Percentiles rank a stretch among this genome's conserved stretches.
These are phyloP conservation scores for Salix dunnii DNA, from an alignment of 345 rosid species.

Conservation along the genomic window DNA sequence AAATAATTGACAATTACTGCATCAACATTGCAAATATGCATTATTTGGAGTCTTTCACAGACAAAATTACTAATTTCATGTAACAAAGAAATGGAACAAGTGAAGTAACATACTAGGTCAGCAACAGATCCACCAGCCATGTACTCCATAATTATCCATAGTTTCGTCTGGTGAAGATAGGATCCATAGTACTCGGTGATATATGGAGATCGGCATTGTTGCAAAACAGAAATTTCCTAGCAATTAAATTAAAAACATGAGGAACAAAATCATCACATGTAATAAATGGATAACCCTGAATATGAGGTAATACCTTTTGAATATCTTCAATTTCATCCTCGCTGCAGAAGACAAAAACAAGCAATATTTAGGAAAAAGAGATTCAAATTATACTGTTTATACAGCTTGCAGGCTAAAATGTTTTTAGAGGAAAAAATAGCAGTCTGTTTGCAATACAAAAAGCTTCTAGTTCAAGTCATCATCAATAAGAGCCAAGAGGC, in stretches of 20 bases:
- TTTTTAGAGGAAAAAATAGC: neutral
- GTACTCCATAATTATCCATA: constrained; percentile 98
- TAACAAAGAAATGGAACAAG: constrained; percentile 15
- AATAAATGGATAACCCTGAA: constrained; percentile 10
- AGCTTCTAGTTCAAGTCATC: neutral
- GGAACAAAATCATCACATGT: constrained; percentile 13
- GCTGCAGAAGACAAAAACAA: constrained; percentile 44
- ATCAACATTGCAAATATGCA: neutral
- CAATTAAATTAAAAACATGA: constrained; percentile 26
- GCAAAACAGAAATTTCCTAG: constrained; percentile 95
- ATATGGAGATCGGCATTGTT: constrained; percentile 92
- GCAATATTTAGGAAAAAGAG: constrained; percentile 15
- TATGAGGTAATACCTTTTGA: constrained; percentile 67
- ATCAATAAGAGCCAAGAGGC: neutral
- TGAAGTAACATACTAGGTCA: constrained; percentile 79
- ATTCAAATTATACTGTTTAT: neutral
- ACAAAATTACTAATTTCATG: constrained; percentile 1
- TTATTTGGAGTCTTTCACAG: neutral
- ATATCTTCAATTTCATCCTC: constrained; percentile 99
- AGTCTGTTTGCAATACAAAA: neutral
- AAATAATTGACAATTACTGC: neutral
- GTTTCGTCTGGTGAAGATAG: constrained; percentile 90
- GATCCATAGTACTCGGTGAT: constrained; percentile 97
- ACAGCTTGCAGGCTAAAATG: neutral
- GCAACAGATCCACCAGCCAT: constrained; percentile 99